Conservation (phyloP, 1,284 basidiomycete species). For the Pterulicium gracile region DNA sequence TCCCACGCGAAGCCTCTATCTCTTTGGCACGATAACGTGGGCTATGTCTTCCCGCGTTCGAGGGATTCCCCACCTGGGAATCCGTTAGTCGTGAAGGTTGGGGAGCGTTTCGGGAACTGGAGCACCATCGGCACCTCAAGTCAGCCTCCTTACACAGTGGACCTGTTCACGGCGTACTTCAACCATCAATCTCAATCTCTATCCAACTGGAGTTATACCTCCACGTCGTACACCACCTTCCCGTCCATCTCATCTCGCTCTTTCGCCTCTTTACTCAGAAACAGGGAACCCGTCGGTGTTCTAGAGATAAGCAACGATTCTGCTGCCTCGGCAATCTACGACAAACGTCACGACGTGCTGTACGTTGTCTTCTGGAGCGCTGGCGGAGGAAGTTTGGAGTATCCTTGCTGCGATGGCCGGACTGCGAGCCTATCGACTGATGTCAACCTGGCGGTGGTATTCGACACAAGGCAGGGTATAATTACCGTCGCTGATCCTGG, state of each 20-base stretch:
- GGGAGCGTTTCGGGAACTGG: slow-evolving; percentile 47
- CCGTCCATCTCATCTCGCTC: slow-evolving; percentile 28
- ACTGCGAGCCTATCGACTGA: slow-evolving; percentile 28
- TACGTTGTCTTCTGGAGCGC: slow-evolving; percentile 37
- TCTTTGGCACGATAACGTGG: slow-evolving; percentile 48
- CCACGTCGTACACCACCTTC: slow-evolving; percentile 43
- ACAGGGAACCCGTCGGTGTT: slow-evolving; percentile 17
- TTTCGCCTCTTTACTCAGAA: slow-evolving; percentile 20
- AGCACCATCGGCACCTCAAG: slow-evolving; percentile 50
- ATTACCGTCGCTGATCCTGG: slow-evolving; percentile 48
- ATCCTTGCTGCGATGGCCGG: slow-evolving; percentile 12
- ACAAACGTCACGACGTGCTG: slow-evolving; percentile 23
- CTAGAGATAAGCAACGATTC: slow-evolving; percentile 32
- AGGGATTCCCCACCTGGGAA: not conserved
- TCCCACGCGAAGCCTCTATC: slow-evolving; percentile 20
- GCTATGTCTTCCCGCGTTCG: slow-evolving; percentile 23
- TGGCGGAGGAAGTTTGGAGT: slow-evolving; percentile 21
- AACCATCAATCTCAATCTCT: slow-evolving; percentile 25
- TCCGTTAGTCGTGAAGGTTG: slow-evolving; percentile 18
- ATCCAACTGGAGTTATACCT: slow-evolving; percentile 9
- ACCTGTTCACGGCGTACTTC: slow-evolving; percentile 54
- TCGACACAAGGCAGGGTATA: slow-evolving; percentile 27
- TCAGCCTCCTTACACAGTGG: slow-evolving; percentile 36
- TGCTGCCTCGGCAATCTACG: slow-evolving; percentile 30
- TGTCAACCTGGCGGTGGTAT: slow-evolving; percentile 33